Base-by-base conservation (phyloP, 257 asterid genomes). In the Coffea eugenioides region DNA sequence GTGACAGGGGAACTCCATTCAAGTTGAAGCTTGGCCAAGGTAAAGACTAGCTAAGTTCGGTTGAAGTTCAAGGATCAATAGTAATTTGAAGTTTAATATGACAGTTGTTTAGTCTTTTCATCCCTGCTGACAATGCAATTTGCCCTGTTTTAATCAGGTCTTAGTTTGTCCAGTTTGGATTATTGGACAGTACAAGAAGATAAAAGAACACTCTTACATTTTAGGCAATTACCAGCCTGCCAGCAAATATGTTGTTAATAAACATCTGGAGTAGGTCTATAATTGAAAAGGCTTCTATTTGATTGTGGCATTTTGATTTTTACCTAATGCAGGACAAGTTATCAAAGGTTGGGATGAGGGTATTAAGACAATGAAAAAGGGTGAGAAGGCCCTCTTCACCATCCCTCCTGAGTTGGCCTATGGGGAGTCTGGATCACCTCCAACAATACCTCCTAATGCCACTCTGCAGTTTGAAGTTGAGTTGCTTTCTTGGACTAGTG, bases 301-400 rank as follows among this genome's bases (percentile, higher is more conserved):
- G 23, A 64, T 36, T 7, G 41, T 64, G 39, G 8, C 25, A 9
- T 74, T 9, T 56, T 67, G 46, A 76, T n/a, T 56, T 75, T 73
- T 31, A 6, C 27, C 39, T 76, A 46, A 1, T 78, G 71, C 84
- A 90, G 94, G 92, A 14, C 79, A 85, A 49, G 94, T 88, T 25
- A 90, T 90, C 23, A 84, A 85, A 84, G 94, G 94, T 69, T 90
- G 90, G 92, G 91, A 90, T 79, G 92, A 90, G 87, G 89, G 90
- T 77, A 83, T 90, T 75, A 84, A 83, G 81, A 87, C 90, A 31
- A 90, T 90, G 94, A 90, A 80, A 82, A 90, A 90, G 75, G 91
- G 90, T 3, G 94, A 90, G 83, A 90, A 86, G 80, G 86, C 92
- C 73, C 74, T 89, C 67, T 82, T 90, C 80, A 86, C 92, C 69